Evolutionary conservation across 192 early-diverging fungal genomes (phyloP).

Genomic region (Pilobolus umbonatus): DNA sequence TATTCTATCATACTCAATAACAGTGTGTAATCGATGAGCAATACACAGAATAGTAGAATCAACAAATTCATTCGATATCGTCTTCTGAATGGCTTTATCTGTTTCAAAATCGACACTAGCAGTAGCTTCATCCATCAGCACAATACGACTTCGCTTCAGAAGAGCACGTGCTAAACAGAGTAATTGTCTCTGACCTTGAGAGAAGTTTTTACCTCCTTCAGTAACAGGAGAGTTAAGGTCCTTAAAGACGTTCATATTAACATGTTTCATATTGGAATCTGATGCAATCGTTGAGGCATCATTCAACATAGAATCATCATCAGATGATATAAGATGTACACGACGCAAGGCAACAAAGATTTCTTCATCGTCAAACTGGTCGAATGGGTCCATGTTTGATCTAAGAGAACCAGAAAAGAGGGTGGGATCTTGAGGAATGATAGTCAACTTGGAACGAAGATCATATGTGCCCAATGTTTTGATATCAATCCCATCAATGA

Average conservation of each 20-base stretch:
- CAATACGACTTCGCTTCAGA: slow-evolving; percentile 60
- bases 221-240: slow-evolving; percentile 43
- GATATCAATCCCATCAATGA: slow-evolving; percentile 79
- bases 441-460: slow-evolving; percentile 70
- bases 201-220: slow-evolving; percentile 65
- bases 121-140: slow-evolving; percentile 74
- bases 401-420: slow-evolving; percentile 66
- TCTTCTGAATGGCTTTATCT: slow-evolving; percentile 84
- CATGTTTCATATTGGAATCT: neutral
- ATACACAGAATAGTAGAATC: slow-evolving; percentile 82
- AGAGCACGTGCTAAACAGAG: slow-evolving; percentile 80
- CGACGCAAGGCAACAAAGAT: slow-evolving; percentile 74
- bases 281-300: neutral
- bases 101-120: slow-evolving; percentile 75
- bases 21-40: slow-evolving; percentile 84
- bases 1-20: slow-evolving; percentile 86
- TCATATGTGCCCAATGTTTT: slow-evolving; percentile 67
- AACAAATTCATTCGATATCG: slow-evolving; percentile 75
- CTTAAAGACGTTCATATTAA: slow-evolving; percentile 42
- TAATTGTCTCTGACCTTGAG: slow-evolving; percentile 80
- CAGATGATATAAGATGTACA: slow-evolving; percentile 57
- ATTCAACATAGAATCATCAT: slow-evolving; percentile 12
- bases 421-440: slow-evolving; percentile 87
- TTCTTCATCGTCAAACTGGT: slow-evolving; percentile 67
- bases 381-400: slow-evolving; percentile 72